Evolutionary conservation across 176 grass and related monocot species (phyloP).

Genomic region (Musa troglodytarum): DNA sequence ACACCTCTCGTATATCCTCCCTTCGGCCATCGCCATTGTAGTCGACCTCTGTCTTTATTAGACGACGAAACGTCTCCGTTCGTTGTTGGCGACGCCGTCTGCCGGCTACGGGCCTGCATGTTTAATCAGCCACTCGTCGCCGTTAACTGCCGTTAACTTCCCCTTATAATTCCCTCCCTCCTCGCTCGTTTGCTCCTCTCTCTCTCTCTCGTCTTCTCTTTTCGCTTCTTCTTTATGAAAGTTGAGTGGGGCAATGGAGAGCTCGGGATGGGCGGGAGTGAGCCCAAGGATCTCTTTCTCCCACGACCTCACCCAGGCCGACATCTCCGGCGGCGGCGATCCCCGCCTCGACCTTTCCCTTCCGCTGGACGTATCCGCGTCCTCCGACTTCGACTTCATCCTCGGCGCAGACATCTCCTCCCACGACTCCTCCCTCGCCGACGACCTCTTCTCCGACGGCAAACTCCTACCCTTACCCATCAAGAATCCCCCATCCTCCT

Average conservation of each 20-base stretch:
- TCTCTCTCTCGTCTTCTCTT: not conserved
- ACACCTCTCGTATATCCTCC: too few relatives aligned
- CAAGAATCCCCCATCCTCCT: not conserved
- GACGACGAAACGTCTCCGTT: too few relatives aligned
- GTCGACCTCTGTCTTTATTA: too few relatives aligned
- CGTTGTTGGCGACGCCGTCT: too few relatives aligned
- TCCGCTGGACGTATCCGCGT: not conserved
- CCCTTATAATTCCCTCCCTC: not conserved
- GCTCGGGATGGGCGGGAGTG: not conserved
- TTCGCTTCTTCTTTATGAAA: not conserved
- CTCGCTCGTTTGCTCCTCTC: not conserved
- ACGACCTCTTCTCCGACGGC: conserved; percentile 24
- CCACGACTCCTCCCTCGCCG: conserved; percentile 11
- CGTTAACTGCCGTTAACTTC: too few relatives aligned
- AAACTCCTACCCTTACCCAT: conserved; percentile 18
- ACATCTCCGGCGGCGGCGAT: not conserved
- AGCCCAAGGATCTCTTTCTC: conserved; percentile 19
- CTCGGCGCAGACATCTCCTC: not conserved
- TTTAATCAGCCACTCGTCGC: too few relatives aligned
- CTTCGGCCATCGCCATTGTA: too few relatives aligned
- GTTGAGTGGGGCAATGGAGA: not conserved
- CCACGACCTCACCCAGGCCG: conserved; percentile 1
- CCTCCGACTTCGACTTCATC: conserved; percentile 19
- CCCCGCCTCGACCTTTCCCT: conserved; percentile 1
- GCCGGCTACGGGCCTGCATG: too few relatives aligned